Conservation (phyloP, 495 filamentous ascomycete genomes). For the Annulohypoxylon moriforme region DNA sequence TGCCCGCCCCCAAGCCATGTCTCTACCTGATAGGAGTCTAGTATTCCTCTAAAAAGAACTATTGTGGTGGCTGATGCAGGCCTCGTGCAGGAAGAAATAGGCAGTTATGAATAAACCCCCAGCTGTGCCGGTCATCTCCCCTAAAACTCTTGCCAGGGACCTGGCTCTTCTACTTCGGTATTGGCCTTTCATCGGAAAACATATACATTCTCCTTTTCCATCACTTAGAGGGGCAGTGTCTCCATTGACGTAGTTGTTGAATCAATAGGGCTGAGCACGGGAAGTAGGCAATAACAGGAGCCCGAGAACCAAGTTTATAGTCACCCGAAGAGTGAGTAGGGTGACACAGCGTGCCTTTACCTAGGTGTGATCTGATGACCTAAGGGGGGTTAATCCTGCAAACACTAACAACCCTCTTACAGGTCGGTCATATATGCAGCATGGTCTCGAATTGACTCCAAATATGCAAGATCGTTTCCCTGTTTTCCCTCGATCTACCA, state of each 20-base stretch:
- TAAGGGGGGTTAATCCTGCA: not conserved
- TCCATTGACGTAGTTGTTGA: not conserved
- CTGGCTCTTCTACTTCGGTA: not conserved
- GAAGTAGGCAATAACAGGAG: not conserved
- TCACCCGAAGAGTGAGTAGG: not conserved
- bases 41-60: not conserved
- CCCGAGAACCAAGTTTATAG: not conserved
- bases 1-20: not conserved
- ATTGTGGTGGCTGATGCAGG: slow-evolving; percentile 17
- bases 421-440: not conserved
- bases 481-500: not conserved
- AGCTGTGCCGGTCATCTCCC: not conserved
- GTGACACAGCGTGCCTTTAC: not conserved
- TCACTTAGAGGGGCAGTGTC: not conserved
- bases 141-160: not conserved
- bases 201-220: not conserved
- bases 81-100: not conserved
- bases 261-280: not conserved
- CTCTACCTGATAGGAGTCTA: not conserved
- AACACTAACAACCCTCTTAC: not conserved
- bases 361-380: slow-evolving; percentile 4
- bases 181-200: not conserved
- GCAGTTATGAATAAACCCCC: not conserved
- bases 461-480: not conserved
- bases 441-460: not conserved